These are phyloP conservation scores for Trichophyton rubrum DNA, from an alignment of 2,329 filamentous ascomycete species.

Conservation along the genomic window DNA sequence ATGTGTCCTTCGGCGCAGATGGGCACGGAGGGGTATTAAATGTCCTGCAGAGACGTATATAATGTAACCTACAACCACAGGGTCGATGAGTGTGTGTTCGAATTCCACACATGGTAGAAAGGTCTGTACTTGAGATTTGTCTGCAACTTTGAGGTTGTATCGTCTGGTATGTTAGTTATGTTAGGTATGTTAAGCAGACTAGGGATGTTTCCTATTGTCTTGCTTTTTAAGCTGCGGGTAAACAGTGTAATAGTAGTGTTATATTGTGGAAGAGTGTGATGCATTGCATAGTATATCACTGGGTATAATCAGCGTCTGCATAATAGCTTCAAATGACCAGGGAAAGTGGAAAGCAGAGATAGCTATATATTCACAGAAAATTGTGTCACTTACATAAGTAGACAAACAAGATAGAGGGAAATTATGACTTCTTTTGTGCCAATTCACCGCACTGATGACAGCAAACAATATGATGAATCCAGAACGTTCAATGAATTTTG, in stretches of 20 bases:
- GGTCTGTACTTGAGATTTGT: not conserved
- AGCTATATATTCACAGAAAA: too few species aligned
- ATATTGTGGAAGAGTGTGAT: too few species aligned
- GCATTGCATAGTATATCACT: too few species aligned
- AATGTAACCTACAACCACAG: constrained; percentile 12
- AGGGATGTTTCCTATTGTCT: not conserved
- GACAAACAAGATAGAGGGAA: not conserved
- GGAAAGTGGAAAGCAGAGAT: too few species aligned
- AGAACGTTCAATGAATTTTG: not conserved
- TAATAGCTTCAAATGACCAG: too few species aligned
- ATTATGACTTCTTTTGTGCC: not conserved
- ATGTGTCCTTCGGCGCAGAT: not conserved
- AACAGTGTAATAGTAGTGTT: too few species aligned
- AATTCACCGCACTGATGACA: not conserved
- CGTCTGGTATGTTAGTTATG: not conserved
- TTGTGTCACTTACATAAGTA: too few species aligned
- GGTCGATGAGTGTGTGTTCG: constrained; percentile 12
- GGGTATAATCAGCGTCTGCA: too few species aligned
- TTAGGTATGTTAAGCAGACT: too few species aligned
- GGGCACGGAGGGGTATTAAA: constrained; percentile 6
- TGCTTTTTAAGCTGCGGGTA: too few species aligned
- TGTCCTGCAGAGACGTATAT: constrained; percentile 12
- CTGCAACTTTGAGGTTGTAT: not conserved
- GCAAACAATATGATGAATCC: too few species aligned
- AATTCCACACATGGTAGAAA: constrained; percentile 11